A percentile compares a stretch with the other conserved stretches of the same genome.
These are phyloP conservation scores for Pseudohyphozyma bogoriensis DNA, from an alignment of 768 basidiomycete species.

Conservation along the genomic window DNA sequence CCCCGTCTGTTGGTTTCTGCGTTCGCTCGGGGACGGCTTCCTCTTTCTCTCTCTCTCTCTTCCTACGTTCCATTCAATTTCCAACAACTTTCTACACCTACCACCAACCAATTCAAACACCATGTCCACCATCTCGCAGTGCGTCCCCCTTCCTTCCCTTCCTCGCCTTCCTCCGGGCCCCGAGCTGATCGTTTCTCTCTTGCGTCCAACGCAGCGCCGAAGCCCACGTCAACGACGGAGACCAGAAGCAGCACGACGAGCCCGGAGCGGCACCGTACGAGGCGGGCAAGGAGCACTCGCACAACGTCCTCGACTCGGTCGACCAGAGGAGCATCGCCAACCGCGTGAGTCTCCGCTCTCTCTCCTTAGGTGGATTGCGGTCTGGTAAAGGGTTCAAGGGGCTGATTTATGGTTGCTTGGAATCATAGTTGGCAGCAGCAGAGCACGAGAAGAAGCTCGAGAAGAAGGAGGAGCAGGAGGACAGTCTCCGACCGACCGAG, in stretches of 20 bases:
- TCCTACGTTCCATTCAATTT: too few species aligned
- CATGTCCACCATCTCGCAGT: too few species aligned
- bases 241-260: not conserved
- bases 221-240: not conserved
- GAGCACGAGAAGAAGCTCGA: conserved; percentile 15
- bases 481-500: conserved; percentile 3
- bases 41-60: too few species aligned
- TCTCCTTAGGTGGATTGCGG: not conserved
- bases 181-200: too few species aligned
- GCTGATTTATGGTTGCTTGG: too few species aligned
- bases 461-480: conserved; percentile 9
- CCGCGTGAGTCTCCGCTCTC: conserved; percentile 1
- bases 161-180: too few species aligned
- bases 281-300: conserved; percentile 22
- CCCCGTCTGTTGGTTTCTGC: too few species aligned
- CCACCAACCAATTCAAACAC: too few species aligned
- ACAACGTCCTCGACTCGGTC: conserved; percentile 14
- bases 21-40: too few species aligned
- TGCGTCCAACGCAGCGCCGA: not conserved
- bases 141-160: too few species aligned
- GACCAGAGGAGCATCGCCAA: conserved; percentile 26
- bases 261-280: conserved; percentile 2
- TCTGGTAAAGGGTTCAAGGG: not conserved
- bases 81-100: too few species aligned
- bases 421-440: conserved; percentile 19